Percentiles rank a stretch among this genome's conserved stretches.
phyloP scores from a whole-genome alignment of 345 rosid species.

The Salix udensis region DNA sequence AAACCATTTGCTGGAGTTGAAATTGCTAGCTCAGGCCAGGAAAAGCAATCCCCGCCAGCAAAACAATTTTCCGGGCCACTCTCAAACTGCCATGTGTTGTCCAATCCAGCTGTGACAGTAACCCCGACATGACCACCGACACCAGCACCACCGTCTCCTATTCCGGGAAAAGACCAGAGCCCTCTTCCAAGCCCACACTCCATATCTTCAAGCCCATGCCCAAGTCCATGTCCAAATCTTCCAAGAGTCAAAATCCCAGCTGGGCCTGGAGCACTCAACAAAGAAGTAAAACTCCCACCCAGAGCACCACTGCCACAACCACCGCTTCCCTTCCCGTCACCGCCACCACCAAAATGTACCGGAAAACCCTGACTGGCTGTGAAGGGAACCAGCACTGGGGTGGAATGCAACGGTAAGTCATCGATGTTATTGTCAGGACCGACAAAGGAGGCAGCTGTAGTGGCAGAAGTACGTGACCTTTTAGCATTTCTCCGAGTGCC shows the following conservation, averaged over 20 bases:
- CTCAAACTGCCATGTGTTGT: conserved; percentile 75
- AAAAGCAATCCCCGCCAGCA: conserved; percentile 59
- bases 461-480: conserved; percentile 54
- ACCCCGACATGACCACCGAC: conserved; percentile 17
- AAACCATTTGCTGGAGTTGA: conserved; percentile 78
- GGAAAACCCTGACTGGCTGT: conserved; percentile 28
- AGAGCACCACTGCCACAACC: conserved; percentile 16
- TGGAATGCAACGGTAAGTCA: conserved; percentile 37
- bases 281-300: conserved; percentile 56
- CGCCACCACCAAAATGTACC: conserved; percentile 21
- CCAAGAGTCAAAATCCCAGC: conserved; percentile 64
- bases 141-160: conserved; percentile 39
- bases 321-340: conserved; percentile 32
- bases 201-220: conserved; percentile 54
- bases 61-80: conserved; percentile 57
- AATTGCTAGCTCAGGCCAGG: conserved; percentile 94
- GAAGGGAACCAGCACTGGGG: conserved; percentile 54
- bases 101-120: conserved; percentile 32
- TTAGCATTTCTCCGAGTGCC: conserved; percentile 83
- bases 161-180: conserved; percentile 60
- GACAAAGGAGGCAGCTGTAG: conserved; percentile 1
- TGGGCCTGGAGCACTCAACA: conserved; percentile 60
- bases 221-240: conserved; percentile 73
- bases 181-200: conserved; percentile 73
- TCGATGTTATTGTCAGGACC: conserved; percentile 13